Evolutionary conservation across 2,329 filamentous ascomycete genomes (phyloP).

Genomic region (Chaetothyriales sp.): DNA sequence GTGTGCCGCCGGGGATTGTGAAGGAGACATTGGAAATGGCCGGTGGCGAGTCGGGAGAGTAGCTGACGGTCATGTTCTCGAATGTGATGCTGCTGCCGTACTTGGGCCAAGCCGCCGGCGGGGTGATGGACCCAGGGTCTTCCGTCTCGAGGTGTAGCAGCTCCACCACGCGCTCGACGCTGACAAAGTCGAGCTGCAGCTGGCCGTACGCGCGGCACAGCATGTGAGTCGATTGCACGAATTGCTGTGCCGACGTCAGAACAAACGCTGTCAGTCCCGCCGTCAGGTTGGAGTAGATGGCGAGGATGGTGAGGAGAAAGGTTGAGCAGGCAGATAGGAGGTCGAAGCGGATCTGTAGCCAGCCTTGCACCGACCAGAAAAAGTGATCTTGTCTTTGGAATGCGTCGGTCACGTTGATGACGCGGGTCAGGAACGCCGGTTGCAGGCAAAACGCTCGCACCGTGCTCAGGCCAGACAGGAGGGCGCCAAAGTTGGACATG

Average conservation of each 20-base stretch:
- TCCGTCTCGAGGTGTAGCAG: slow-evolving; percentile 69
- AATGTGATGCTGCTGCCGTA: slow-evolving; percentile 61
- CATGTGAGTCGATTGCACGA: slow-evolving; percentile 56
- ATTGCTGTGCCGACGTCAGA: slow-evolving; percentile 51
- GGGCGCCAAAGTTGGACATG: slow-evolving; percentile 82
- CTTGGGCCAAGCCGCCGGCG: slow-evolving; percentile 64
- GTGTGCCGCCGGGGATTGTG: slow-evolving; percentile 61
- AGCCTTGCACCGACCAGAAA: slow-evolving; percentile 78
- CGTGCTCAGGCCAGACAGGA: slow-evolving; percentile 73
- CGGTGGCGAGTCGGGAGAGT: slow-evolving; percentile 63
- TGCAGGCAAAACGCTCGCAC: slow-evolving; percentile 74
- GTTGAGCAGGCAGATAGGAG: slow-evolving; percentile 58
- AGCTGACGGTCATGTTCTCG: slow-evolving; percentile 62
- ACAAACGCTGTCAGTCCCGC: slow-evolving; percentile 75
- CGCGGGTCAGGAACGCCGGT: slow-evolving; percentile 62
- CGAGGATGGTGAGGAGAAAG: slow-evolving; percentile 58
- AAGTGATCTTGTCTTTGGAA: slow-evolving; percentile 96
- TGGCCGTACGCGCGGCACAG: slow-evolving; percentile 71
- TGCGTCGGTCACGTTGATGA: slow-evolving; percentile 67
- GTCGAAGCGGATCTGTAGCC: slow-evolving; percentile 72
- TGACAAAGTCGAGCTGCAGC: slow-evolving; percentile 84
- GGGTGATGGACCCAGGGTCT: slow-evolving; percentile 49
- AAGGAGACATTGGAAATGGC: slow-evolving; percentile 57
- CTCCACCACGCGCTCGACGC: slow-evolving; percentile 74
- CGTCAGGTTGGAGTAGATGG: slow-evolving; percentile 59